Evolutionary conservation across 2,329 filamentous ascomycete species (phyloP), one percentile per base, ranked within the genome.

Genomic region (Fusarium sp.): DNA sequence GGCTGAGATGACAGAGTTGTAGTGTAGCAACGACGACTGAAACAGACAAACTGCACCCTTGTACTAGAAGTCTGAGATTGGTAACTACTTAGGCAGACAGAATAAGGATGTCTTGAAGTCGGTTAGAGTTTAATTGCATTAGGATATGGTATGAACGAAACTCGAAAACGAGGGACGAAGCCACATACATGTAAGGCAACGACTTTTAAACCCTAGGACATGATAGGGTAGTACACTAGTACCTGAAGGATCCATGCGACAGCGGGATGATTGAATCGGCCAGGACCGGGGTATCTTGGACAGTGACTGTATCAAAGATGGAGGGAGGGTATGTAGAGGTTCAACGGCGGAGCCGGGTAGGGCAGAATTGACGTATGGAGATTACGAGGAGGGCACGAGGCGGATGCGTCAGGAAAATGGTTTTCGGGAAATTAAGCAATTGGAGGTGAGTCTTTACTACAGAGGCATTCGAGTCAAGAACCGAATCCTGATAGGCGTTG

Each of bases 321-420:
- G 60, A 68, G 57, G 70, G 56, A 68, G 57, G 64, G 72, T 66
- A 37, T 37, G 35, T 19, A 39, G 52, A 37, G 27, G 18, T 59
- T 16, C 41, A 42, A 62, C 38, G 45, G 52, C 44, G 63, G 63
- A 60, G 39, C 59, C 69, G 51, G 69, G 69, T 73, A 78, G 76
- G 76, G 73, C 75, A 73, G 70, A 73, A 65, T 73, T 70, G 68
- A 71, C 70, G 70, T 73, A 67, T 63, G 57, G 57, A 69, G 73
- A 67, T 74, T 66, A 76, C 71, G 71, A 70, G 70, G 63, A 73
- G 67, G 70, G 60, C 69, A 73, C 65, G 60, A 66, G 70, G 66
- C 37, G 46, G 42, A 56, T 70, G 67, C 67, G 52, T 44, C 64
- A 44, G 23, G 49, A 39, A 55, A 49, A 51, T 15, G 27, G n/a